phyloP scores from a whole-genome alignment of 2,329 filamentous ascomycete species.

The Colletotrichum sojae region DNA sequence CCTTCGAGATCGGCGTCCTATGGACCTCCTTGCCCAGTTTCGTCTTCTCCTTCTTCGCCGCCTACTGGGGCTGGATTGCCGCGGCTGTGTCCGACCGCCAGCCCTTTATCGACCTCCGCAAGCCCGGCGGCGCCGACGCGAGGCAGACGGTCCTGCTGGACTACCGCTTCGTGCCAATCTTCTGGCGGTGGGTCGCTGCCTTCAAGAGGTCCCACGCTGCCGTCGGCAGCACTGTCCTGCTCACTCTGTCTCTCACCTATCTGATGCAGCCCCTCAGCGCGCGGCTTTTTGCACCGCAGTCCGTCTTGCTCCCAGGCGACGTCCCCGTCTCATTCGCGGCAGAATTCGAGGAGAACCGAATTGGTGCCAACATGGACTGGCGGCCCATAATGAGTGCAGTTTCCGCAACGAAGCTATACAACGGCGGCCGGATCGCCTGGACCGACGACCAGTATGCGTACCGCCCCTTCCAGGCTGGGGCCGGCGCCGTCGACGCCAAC shows the following conservation, averaged over 20 bases:
- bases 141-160: conserved; percentile 3
- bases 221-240: conserved; percentile 9
- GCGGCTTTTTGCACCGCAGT: conserved; percentile 13
- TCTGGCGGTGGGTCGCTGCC: conserved; percentile 21
- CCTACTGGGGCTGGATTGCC: conserved; percentile 22
- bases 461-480: background rate
- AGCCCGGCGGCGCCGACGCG: conserved; percentile 5
- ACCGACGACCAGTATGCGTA: conserved; percentile 5
- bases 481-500: background rate
- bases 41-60: conserved; percentile 15
- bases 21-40: conserved; percentile 18
- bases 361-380: conserved; percentile 22
- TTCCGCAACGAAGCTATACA: conserved; percentile 6
- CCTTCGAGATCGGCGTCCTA: conserved; percentile 1
- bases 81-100: conserved; percentile 8
- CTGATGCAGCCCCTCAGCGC: conserved; percentile 14
- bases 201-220: conserved; percentile 4
- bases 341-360: background rate
- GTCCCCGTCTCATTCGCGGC: background rate
- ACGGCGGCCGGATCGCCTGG: conserved; percentile 12
- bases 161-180: conserved; percentile 12
- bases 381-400: conserved; percentile 13
- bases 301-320: background rate
- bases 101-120: conserved; percentile 21
- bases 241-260: conserved; percentile 5